phyloP scores from a whole-genome alignment of 495 filamentous ascomycete species.

The Chaetomium tenue region DNA sequence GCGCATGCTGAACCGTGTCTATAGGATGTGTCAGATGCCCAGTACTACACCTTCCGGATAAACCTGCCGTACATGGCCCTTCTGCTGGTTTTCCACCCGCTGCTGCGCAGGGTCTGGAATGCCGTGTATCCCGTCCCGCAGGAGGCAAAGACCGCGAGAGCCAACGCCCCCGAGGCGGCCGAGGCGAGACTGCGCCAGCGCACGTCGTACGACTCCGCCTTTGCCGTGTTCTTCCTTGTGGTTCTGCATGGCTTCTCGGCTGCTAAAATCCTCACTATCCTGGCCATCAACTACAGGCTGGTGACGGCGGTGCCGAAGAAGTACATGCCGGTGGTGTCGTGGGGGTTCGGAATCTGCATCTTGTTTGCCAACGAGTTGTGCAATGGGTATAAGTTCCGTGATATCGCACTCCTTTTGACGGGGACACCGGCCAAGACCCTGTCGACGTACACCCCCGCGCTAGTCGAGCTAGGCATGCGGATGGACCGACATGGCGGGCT shows the following conservation, averaged over 20 bases:
- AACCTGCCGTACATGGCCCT: slow-evolving; percentile 78
- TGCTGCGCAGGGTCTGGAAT: slow-evolving; percentile 72
- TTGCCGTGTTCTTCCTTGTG: slow-evolving; percentile 73
- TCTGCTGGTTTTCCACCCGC: slow-evolving; percentile 71
- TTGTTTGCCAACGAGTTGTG: slow-evolving; percentile 89
- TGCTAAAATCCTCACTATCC: slow-evolving; percentile 74
- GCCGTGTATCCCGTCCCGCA: slow-evolving; percentile 34
- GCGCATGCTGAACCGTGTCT: slow-evolving; percentile 1
- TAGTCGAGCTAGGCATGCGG: slow-evolving; percentile 59
- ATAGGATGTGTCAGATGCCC: slow-evolving; percentile 84
- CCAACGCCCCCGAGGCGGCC: slow-evolving; percentile 46
- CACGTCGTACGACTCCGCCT: slow-evolving; percentile 78
- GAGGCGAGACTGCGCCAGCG: slow-evolving; percentile 71
- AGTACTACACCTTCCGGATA: slow-evolving; percentile 81
- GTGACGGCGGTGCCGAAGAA: slow-evolving; percentile 64
- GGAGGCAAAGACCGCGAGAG: slow-evolving; percentile 14
- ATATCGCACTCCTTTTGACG: slow-evolving; percentile 56
- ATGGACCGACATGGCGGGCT: slow-evolving; percentile 78
- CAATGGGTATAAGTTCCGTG: slow-evolving; percentile 68
- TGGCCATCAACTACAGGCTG: slow-evolving; percentile 78
- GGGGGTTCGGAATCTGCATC: slow-evolving; percentile 85
- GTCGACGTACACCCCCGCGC: slow-evolving; percentile 35
- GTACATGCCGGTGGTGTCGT: slow-evolving; percentile 73
- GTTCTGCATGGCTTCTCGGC: slow-evolving; percentile 83
- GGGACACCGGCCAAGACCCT: slow-evolving; percentile 35